These are phyloP conservation scores for Podospora pseudoanserina DNA, from an alignment of 495 filamentous ascomycete species.

Conservation along the genomic window DNA sequence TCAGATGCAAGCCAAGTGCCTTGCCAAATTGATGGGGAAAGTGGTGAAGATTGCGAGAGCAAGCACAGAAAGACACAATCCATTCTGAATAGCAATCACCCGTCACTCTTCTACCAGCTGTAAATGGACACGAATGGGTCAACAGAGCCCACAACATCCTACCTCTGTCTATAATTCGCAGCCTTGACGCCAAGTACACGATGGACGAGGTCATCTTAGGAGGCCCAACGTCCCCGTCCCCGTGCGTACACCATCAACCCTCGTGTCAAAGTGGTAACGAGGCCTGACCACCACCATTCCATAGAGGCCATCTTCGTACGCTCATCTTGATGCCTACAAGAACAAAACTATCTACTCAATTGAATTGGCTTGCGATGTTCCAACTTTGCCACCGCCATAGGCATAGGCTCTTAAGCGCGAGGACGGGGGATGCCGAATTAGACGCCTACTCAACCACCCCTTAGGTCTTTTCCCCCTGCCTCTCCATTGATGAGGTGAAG, in stretches of 20 bases:
- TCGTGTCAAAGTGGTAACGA: background rate
- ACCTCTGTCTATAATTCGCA: background rate
- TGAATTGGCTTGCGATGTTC: background rate
- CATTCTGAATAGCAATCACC: background rate
- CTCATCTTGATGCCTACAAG: background rate
- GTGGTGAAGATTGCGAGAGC: too few species aligned
- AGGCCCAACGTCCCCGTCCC: too few species aligned
- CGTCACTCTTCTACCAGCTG: background rate
- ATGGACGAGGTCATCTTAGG: too few species aligned
- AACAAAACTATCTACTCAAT: background rate
- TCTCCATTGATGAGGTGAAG: background rate
- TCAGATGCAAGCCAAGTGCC: background rate
- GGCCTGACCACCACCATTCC: background rate
- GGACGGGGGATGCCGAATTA: background rate
- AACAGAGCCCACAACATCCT: background rate
- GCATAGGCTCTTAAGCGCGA: background rate
- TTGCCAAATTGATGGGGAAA: background rate
- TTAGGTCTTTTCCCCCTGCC: background rate
- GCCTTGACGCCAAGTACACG: background rate
- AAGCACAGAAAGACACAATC: background rate
- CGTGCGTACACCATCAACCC: background rate
- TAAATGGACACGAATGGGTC: background rate
- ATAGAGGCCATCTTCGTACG: background rate
- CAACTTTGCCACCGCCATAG: background rate
- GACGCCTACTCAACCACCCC: background rate